Evolutionary conservation across 2,329 filamentous ascomycete genomes (phyloP), one percentile per base, ranked within the genome.

Genomic region (Albophoma yamanashiensis): DNA sequence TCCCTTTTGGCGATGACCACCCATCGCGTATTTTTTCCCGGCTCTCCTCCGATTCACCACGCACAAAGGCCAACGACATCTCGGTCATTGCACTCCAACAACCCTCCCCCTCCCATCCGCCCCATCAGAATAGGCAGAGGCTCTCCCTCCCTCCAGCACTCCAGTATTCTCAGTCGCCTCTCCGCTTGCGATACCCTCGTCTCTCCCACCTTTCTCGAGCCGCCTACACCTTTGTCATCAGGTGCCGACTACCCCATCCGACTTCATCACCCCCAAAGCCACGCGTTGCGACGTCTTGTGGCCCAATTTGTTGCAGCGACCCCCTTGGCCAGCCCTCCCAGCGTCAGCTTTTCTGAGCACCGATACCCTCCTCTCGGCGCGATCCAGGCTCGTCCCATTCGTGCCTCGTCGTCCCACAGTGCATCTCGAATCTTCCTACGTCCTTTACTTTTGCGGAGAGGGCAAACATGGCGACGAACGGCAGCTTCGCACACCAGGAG

Each of bases 391-490:
- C 50, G 2, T 38, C 11, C n/a, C 31, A 55, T 38, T 15, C 50
- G 31, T 36, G 22, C 42, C 42, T 45, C 55, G 22, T 31, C 25
- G 25, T 45, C 20, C 31, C 20, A 34, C 15, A n/a, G 40, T 27
- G 42, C 56, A 50, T 47, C 40, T 56, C 17, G 36, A 38, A 22
- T 57, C 25, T 50, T 42, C 22, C 43, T 9, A 25, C 55, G 20
- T n/a, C 57, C 22, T 39, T 27, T 38, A 20, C 38, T 15, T 50
- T 38, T 59, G 36, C 38, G 56, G 61, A 62, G 52, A 63, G 42
- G 63, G 60, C 62, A 68, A 70, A 61, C 66, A 84, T 84, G 82
- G 78, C 82, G 70, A 81, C 81, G 70, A 84, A 83, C 81, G 82
- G 81, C 73, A 81, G 74, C 70, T 73, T 76, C 69, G 72, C 70